These are phyloP conservation scores for Calonectria montana DNA, from an alignment of 2,329 filamentous ascomycete species.

Conservation along the genomic window DNA sequence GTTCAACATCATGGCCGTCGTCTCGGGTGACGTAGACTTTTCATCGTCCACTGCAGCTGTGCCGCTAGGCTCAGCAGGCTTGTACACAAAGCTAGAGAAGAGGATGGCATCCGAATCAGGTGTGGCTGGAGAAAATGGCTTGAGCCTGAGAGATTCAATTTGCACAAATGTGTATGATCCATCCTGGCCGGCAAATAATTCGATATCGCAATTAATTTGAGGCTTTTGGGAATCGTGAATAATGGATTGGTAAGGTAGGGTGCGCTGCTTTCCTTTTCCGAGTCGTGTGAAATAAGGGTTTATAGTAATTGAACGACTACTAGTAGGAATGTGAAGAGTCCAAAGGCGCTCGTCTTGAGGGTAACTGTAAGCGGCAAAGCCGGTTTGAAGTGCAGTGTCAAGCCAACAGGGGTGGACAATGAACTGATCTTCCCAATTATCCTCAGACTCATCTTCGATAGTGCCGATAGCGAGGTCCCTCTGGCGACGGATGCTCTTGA, in stretches of 20 bases:
- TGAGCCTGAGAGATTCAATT: background rate
- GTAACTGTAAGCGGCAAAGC: background rate
- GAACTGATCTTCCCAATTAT: background rate
- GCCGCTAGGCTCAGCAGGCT: background rate
- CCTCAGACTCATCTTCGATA: background rate
- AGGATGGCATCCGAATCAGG: background rate
- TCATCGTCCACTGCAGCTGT: background rate
- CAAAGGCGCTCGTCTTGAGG: slow-evolving; percentile 3
- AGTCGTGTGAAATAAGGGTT: slow-evolving; percentile 1
- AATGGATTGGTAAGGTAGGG: background rate
- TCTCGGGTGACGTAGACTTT: background rate
- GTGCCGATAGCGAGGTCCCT: background rate
- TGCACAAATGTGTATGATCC: background rate
- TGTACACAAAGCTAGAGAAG: slow-evolving; percentile 6
- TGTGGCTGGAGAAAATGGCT: background rate
- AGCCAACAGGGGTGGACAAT: slow-evolving; percentile 1
- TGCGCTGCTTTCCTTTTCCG: background rate
- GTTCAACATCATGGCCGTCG: background rate
- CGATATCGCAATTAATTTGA: background rate
- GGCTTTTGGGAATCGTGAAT: background rate
- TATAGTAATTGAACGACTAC: background rate
- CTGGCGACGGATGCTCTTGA: background rate
- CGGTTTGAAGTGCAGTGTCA: background rate
- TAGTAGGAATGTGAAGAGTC: background rate
- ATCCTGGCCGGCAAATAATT: background rate